Evolutionary conservation across 2,329 filamentous ascomycete genomes (phyloP).

Genomic region (Fusarium verticillioides): DNA sequence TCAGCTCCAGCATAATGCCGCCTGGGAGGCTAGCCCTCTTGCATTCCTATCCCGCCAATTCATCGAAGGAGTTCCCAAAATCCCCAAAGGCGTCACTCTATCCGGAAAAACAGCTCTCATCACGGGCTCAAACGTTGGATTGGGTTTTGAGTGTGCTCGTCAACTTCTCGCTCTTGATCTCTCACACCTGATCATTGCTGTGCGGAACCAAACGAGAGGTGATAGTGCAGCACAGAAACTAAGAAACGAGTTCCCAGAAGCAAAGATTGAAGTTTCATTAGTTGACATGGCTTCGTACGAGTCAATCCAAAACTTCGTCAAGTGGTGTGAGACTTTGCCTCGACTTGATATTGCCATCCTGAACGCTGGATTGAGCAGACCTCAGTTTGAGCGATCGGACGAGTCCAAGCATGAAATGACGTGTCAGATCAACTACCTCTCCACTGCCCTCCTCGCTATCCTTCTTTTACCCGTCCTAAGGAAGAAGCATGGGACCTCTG

Average conservation of each 20-base stretch:
- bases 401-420: conserved; percentile 54
- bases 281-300: conserved; percentile 61
- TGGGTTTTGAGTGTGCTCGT: conserved; percentile 58
- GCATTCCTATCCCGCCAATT: conserved; percentile 43
- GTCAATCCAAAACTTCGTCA: conserved; percentile 56
- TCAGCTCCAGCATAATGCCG: conserved; percentile 32
- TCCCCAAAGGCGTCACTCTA: conserved; percentile 43
- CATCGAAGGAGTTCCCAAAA: conserved; percentile 37
- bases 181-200: conserved; percentile 59
- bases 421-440: conserved; percentile 55
- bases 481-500: conserved; percentile 29
- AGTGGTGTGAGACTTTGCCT: conserved; percentile 46
- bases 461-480: conserved; percentile 50
- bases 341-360: conserved; percentile 59
- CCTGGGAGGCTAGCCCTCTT: conserved; percentile 35
- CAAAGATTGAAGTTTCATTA: conserved; percentile 58
- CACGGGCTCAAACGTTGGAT: conserved; percentile 61
- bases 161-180: conserved; percentile 56
- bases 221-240: conserved; percentile 50
- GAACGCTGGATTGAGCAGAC: conserved; percentile 56
- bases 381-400: conserved; percentile 39
- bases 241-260: conserved; percentile 42
- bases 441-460: conserved; percentile 48
- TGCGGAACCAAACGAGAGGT: conserved; percentile 57
- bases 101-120: conserved; percentile 57